Conservation (phyloP, 2,329 filamentous ascomycete species). For the Coniosporium tulheliwenetii region DNA sequence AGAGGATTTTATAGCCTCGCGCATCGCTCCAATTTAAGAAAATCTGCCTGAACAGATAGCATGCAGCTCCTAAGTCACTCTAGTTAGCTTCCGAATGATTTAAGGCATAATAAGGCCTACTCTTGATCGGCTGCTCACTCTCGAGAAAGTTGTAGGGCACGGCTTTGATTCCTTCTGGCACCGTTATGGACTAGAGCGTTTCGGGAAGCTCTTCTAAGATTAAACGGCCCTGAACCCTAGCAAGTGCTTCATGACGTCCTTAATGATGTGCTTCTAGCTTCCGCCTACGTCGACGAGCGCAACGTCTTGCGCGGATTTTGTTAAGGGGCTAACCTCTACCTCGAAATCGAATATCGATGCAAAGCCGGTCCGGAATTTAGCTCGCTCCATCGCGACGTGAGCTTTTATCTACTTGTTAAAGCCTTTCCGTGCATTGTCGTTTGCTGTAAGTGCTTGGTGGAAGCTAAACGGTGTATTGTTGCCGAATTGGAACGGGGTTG, state of each 20-base stretch:
- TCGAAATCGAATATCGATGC: no score
- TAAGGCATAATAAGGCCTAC: background rate
- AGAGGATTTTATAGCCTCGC: background rate
- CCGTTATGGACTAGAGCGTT: background rate
- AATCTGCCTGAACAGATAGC: conserved; percentile 1
- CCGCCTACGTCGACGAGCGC: conserved; percentile 1
- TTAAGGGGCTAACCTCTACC: no score
- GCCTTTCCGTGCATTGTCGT: background rate
- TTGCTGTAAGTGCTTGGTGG: background rate
- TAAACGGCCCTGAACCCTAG: background rate
- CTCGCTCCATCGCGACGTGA: background rate
- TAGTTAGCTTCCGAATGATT: background rate
- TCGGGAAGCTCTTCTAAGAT: background rate
- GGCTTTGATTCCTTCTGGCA: background rate
- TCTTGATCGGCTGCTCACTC: conserved; percentile 1
- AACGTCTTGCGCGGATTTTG: background rate
- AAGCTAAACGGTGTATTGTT: no score
- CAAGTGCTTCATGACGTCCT: background rate
- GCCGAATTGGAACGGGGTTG: no score
- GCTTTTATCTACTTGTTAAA: conserved; percentile 1
- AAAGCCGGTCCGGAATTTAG: background rate
- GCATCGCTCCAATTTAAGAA: conserved; percentile 1
- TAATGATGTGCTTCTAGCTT: background rate
- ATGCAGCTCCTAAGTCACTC: background rate
- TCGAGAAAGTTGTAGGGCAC: conserved; percentile 1